Base-by-base conservation (phyloP, 176 grass and related monocot species). In the Oropetium thomaeum region DNA sequence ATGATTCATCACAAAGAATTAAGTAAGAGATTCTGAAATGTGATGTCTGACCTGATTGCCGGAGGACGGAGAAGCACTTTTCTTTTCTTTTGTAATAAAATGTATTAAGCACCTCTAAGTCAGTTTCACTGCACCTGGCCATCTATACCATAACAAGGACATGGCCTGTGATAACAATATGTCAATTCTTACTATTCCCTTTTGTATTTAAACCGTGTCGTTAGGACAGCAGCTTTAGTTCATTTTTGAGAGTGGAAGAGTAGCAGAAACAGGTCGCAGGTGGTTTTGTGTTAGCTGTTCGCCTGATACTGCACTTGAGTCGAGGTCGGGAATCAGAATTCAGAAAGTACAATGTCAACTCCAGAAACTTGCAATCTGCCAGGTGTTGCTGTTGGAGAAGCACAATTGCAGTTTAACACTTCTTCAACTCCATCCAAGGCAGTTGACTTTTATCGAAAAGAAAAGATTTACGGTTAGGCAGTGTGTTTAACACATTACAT, bases 111-210 rank as follows among this genome's bases (percentile, higher is more conserved):
- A n/a, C n/a, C n/a, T 47, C 0, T 47, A 75, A 81, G 78, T 81
- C 78, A 77, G 78, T 87, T 87, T 34, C 65, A 70, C 71, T 87
- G 84, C 58, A 87, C 64, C 78, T 87, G 65, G 84, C 70, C 78
- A 20, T 52, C 38, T 48, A 68, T 80, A 67, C 40, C 34, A 69
- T 64, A 29, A 70, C 70, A 64, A 86, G n/a, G 41, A 69, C 67
- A 70, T 53, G 76, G n/a, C 29, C 4, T 65, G 40, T 66, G 75
- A 57, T 30, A 43, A 28, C 67, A 58, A 73, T 58, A 23, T 79
- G 75, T n/a, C n/a, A n/a, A 64, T 32, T 78, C n/a, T n/a, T n/a
- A n/a, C n/a, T n/a, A n/a, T n/a, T n/a, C n/a, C n/a, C n/a, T n/a
- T n/a, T n/a, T n/a, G n/a, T n/a, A n/a, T n/a, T n/a, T n/a, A n/a